Evolutionary conservation across 2,329 filamentous ascomycete genomes (phyloP).

Genomic region (Paraconiothyrium sp.): DNA sequence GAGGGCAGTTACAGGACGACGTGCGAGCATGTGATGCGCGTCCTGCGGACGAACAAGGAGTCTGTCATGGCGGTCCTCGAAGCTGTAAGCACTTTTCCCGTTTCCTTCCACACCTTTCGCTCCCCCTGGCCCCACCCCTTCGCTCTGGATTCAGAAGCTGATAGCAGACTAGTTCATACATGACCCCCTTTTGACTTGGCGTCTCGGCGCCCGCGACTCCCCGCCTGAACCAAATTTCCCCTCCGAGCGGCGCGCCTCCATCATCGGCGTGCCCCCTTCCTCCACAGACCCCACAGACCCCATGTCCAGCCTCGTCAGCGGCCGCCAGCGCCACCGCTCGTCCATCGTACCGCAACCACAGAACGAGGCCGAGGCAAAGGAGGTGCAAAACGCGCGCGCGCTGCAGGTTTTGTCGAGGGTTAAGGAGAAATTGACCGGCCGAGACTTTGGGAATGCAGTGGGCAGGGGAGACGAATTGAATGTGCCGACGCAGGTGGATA

Average conservation of each 20-base stretch:
- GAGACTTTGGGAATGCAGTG: conserved; percentile 82
- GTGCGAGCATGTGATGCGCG: conserved; percentile 97
- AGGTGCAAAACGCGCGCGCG: conserved; percentile 92
- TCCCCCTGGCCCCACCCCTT: neutral
- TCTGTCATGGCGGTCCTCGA: conserved; percentile 98
- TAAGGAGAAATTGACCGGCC: conserved; percentile 92
- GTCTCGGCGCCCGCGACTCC: conserved; percentile 73
- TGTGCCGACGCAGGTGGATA: conserved; percentile 89
- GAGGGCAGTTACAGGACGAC: conserved; percentile 98
- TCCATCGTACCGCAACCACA: conserved; percentile 40
- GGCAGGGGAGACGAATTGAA: conserved; percentile 73
- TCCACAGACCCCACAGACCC: conserved; percentile 40
- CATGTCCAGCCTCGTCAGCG: conserved; percentile 39
- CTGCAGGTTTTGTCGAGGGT: conserved; percentile 91
- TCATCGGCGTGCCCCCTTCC: conserved; percentile 55
- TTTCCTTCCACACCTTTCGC: neutral
- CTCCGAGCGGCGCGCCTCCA: conserved; percentile 68
- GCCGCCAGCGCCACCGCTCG: conserved; percentile 47
- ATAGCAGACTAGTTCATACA: conserved; percentile 81
- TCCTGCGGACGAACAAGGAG: conserved; percentile 96
- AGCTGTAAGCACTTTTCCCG: conserved; percentile 73
- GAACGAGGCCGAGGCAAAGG: conserved; percentile 61
- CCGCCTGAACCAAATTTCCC: conserved; percentile 68
- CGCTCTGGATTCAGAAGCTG: conserved; percentile 9
- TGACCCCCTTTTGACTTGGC: conserved; percentile 98